A percentile compares a stretch with the other conserved stretches of the same genome.
These are phyloP conservation scores for Penicillium aurantiogriseum DNA, from an alignment of 2,329 filamentous ascomycete species.

Conservation along the genomic window DNA sequence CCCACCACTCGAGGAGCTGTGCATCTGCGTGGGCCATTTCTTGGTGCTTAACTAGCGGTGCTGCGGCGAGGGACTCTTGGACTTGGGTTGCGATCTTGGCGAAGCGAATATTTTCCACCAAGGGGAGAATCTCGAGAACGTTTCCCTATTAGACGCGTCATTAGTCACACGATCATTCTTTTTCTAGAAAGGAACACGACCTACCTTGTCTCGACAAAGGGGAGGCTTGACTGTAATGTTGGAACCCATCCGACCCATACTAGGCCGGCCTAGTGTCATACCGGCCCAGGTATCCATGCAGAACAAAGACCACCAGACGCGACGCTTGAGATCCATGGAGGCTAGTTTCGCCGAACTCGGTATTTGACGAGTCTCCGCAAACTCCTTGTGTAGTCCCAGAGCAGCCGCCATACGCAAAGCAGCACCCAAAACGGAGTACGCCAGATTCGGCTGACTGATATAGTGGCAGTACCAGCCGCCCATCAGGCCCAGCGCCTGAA, in stretches of 20 bases:
- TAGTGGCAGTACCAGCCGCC: slow-evolving; percentile 78
- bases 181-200: slow-evolving; percentile 31
- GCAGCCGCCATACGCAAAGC: slow-evolving; percentile 72
- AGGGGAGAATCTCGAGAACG: slow-evolving; percentile 65
- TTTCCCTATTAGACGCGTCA: slow-evolving; percentile 45
- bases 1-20: slow-evolving; percentile 71
- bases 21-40: slow-evolving; percentile 66
- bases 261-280: slow-evolving; percentile 68
- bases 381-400: slow-evolving; percentile 68
- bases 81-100: slow-evolving; percentile 76
- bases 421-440: slow-evolving; percentile 69
- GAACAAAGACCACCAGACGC: slow-evolving; percentile 74
- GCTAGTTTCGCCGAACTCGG: slow-evolving; percentile 48
- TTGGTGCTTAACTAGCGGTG: slow-evolving; percentile 63
- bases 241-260: slow-evolving; percentile 64
- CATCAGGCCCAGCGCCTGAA: slow-evolving; percentile 69
- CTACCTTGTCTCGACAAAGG: slow-evolving; percentile 47
- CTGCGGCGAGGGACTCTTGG: slow-evolving; percentile 70
- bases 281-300: slow-evolving; percentile 73
- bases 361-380: slow-evolving; percentile 45
- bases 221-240: slow-evolving; percentile 67
- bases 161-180: slow-evolving; percentile 21
- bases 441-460: slow-evolving; percentile 73
- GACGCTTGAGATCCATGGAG: slow-evolving; percentile 60
- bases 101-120: slow-evolving; percentile 75